Conservation (phyloP, 2,329 filamentous ascomycete species). For the Aureobasidium melanogenum region DNA sequence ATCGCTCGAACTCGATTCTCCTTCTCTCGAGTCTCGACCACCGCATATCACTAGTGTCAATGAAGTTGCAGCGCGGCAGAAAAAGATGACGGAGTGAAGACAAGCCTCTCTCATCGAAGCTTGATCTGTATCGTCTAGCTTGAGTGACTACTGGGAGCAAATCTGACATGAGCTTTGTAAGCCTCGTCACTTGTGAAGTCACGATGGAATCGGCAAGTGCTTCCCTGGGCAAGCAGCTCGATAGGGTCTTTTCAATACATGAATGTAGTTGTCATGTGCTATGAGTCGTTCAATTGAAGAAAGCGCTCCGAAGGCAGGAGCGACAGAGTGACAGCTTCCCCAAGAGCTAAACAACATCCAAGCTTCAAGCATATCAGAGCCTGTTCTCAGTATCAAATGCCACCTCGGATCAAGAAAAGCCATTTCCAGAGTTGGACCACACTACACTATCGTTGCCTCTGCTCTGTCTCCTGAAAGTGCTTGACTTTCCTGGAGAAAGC, state of each 20-base stretch:
- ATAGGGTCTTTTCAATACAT: neutral
- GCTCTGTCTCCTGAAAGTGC: no score
- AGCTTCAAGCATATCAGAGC: neutral
- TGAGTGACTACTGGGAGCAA: no score
- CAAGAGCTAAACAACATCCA: neutral
- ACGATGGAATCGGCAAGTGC: neutral
- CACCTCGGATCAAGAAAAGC: neutral
- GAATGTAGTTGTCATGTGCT: neutral
- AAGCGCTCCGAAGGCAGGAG: neutral
- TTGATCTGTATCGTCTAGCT: no score
- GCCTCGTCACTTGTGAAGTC: neutral
- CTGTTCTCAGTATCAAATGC: neutral
- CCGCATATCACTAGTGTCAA: neutral
- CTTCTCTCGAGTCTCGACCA: neutral
- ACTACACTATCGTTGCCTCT: neutral
- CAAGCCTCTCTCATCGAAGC: no score
- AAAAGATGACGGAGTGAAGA: no score
- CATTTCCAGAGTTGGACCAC: neutral
- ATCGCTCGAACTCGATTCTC: neutral
- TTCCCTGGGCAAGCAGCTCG: neutral
- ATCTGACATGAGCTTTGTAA: no score
- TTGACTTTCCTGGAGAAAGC: no score
- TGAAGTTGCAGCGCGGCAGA: no score
- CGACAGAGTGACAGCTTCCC: neutral
- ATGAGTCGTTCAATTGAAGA: neutral